phyloP scores from a whole-genome alignment of 176 grass and related monocot species.

The Miscanthus lutarioriparius region DNA sequence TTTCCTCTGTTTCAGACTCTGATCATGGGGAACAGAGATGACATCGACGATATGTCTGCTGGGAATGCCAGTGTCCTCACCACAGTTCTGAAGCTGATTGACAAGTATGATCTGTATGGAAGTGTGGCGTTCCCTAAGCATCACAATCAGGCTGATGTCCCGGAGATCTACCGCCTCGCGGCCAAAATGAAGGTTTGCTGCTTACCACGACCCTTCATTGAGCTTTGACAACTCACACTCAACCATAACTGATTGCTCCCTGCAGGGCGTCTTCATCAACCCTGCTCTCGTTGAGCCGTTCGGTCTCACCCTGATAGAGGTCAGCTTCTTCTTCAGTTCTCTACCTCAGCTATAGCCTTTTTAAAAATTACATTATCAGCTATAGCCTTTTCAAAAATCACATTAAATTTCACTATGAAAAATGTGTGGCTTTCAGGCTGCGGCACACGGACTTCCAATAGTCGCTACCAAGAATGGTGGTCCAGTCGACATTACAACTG shows the following conservation, averaged over 20 bases:
- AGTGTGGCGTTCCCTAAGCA: slow-evolving; percentile 94
- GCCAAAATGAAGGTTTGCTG: slow-evolving; percentile 74
- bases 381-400: background rate
- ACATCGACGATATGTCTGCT: slow-evolving; percentile 83
- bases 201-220: slow-evolving; percentile 1
- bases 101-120: slow-evolving; percentile 98
- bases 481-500: slow-evolving; percentile 84
- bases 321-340: slow-evolving; percentile 25
- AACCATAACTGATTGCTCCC: background rate
- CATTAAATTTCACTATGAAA: background rate
- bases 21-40: slow-evolving; percentile 98
- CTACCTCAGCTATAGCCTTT: background rate
- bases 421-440: slow-evolving; percentile 52
- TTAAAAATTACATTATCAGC: no score
- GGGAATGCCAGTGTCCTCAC: slow-evolving; percentile 83
- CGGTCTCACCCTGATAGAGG: slow-evolving; percentile 97
- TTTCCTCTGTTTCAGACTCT: slow-evolving; percentile 47
- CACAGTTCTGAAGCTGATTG: slow-evolving; percentile 85
- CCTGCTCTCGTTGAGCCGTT: slow-evolving; percentile 98
- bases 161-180: slow-evolving; percentile 87
- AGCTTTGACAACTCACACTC: slow-evolving; percentile 14
- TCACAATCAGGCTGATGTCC: slow-evolving; percentile 91
- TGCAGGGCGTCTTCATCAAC: slow-evolving; percentile 97
- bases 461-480: slow-evolving; percentile 99
- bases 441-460: slow-evolving; percentile 91